A percentile compares a stretch with the other conserved stretches of the same genome.
phyloP scores from a whole-genome alignment of 257 asterid species.

The Solanum lignicaule region DNA sequence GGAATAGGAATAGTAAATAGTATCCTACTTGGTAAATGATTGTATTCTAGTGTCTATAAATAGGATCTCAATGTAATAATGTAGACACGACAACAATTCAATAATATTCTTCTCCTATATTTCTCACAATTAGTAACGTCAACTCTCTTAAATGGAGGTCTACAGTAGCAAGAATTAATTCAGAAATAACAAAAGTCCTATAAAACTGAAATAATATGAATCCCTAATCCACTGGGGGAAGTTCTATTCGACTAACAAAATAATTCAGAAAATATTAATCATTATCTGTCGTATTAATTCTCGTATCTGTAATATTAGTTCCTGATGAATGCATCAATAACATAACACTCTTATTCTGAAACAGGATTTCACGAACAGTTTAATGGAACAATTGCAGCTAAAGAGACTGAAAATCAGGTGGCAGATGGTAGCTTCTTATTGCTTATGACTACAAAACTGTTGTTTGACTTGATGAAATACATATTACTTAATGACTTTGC shows the following conservation, averaged over 20 bases:
- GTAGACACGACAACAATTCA: too few relatives aligned
- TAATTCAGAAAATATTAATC: neutral
- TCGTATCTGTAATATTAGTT: neutral
- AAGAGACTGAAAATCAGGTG: conserved; percentile 53
- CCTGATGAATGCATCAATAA: neutral
- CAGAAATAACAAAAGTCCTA: neutral
- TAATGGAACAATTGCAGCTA: conserved; percentile 40
- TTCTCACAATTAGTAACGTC: neutral
- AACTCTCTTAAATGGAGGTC: neutral
- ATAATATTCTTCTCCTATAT: too few relatives aligned
- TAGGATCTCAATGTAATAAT: too few relatives aligned
- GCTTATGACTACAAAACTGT: conserved; percentile 15
- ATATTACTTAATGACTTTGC: conserved; percentile 3
- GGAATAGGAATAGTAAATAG: too few relatives aligned
- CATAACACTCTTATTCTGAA: conserved; percentile 14
- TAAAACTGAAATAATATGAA: neutral
- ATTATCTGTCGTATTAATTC: neutral
- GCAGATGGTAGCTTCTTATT: conserved; percentile 61
- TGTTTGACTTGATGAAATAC: conserved; percentile 7
- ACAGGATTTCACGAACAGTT: conserved; percentile 32
- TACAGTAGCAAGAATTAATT: neutral
- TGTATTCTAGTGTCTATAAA: too few relatives aligned
- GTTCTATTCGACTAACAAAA: neutral
- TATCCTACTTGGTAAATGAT: too few relatives aligned
- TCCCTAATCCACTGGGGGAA: neutral